A percentile compares a stretch with the other conserved stretches of the same genome.
Evolutionary conservation across 768 basidiomycete genomes (phyloP).

Genomic region (Inosperma sp.): DNA sequence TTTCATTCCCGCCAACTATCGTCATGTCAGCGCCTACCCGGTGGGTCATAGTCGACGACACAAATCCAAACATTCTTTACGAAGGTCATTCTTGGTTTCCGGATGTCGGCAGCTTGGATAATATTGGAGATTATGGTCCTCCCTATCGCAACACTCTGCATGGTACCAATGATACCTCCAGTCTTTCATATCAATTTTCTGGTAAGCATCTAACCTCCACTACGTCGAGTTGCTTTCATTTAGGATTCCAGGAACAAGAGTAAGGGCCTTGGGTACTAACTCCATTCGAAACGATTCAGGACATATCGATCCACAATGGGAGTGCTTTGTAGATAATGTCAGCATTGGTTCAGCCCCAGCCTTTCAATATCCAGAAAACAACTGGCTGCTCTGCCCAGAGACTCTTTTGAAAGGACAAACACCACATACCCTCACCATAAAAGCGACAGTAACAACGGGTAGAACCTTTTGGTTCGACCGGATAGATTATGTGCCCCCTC

Average conservation of each 20-base stretch:
- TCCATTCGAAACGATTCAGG: conserved; percentile 4
- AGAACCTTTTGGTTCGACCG: conserved; percentile 29
- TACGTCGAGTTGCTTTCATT: no score
- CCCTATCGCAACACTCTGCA: conserved; percentile 28
- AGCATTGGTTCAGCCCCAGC: neutral
- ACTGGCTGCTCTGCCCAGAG: conserved; percentile 3
- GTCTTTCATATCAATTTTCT: conserved; percentile 26
- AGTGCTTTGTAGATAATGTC: conserved; percentile 3
- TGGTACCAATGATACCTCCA: conserved; percentile 24
- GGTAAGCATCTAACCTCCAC: conserved; percentile 15
- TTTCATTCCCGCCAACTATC: no score
- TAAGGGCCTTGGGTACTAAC: conserved; percentile 3
- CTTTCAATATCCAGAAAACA: conserved; percentile 3
- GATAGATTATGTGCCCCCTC: conserved; percentile 25
- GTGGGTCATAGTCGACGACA: conserved; percentile 33
- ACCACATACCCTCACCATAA: conserved; percentile 7
- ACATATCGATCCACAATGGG: conserved; percentile 2
- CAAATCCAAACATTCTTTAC: conserved; percentile 28
- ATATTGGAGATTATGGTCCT: conserved; percentile 29
- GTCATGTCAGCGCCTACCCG: conserved; percentile 12
- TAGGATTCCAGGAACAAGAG: neutral
- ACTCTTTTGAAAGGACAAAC: neutral
- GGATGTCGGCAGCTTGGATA: conserved; percentile 25
- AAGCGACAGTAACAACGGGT: conserved; percentile 19
- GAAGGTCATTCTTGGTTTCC: conserved; percentile 26